A percentile compares a stretch with the other conserved stretches of the same genome.
Evolutionary conservation across 1,284 basidiomycete species (phyloP).

Genomic region (Erythrobasidium hasegawianum): DNA sequence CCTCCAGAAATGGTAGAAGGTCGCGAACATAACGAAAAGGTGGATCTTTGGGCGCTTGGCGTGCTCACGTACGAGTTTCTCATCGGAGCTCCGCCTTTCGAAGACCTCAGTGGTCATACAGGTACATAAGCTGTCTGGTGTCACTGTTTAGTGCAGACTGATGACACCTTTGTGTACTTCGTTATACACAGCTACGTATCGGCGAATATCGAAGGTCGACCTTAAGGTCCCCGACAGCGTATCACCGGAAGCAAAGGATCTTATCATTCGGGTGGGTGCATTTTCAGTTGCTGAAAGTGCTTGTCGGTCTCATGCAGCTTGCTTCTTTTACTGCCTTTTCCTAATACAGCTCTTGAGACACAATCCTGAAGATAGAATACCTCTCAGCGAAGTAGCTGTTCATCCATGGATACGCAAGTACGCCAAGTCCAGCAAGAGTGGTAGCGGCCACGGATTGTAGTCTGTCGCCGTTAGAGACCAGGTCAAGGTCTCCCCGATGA

Average conservation of each 20-base stretch:
- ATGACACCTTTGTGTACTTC: too few species aligned
- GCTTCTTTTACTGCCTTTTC: too few species aligned
- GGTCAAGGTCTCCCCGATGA: too few species aligned
- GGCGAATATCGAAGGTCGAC: constrained; percentile 76
- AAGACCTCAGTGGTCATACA: constrained; percentile 71
- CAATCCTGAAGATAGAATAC: constrained; percentile 74
- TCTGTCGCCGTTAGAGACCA: too few species aligned
- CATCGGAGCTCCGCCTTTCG: constrained; percentile 88
- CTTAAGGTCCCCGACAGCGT: constrained; percentile 67
- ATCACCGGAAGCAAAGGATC: constrained; percentile 63
- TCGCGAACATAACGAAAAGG: constrained; percentile 77
- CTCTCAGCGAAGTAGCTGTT: constrained; percentile 70
- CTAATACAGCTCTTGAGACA: constrained; percentile 81
- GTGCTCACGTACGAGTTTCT: constrained; percentile 95
- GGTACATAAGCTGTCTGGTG: too few species aligned
- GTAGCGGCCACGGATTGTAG: constrained; percentile 25
- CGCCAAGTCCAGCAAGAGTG: constrained; percentile 26
- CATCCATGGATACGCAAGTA: constrained; percentile 94
- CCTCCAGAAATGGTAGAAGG: constrained; percentile 98
- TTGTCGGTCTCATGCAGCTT: too few species aligned
- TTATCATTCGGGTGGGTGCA: constrained; percentile 59
- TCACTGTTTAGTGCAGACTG: too few species aligned
- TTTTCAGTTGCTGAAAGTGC: too few species aligned
- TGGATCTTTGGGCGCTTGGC: constrained; percentile 95
- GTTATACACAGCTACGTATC: constrained; percentile 71